These are phyloP conservation scores for Bocquillonia castaneifolia DNA, from an alignment of 441 rosid genomes.

Conservation along the genomic window DNA sequence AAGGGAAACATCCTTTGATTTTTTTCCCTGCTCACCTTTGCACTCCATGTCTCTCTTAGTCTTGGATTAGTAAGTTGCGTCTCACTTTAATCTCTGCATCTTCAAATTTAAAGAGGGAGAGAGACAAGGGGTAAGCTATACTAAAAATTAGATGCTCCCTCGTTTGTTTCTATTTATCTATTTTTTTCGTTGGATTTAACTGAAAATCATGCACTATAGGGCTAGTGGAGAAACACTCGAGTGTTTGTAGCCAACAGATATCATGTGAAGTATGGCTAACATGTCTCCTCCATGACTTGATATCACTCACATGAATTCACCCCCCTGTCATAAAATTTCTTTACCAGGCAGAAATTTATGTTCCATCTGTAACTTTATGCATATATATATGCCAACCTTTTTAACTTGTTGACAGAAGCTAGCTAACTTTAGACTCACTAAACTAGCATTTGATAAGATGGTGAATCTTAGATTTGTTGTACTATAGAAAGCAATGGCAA, in stretches of 20 bases:
- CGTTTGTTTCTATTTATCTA: neutral
- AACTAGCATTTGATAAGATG: neutral
- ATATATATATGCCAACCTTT: neutral
- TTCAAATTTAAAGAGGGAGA: slow-evolving; percentile 27
- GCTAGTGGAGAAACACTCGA: slow-evolving; percentile 25
- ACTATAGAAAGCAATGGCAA: neutral
- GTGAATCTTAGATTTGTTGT: slow-evolving; percentile 11
- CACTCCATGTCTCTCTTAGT: slow-evolving; percentile 29
- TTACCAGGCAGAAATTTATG: neutral
- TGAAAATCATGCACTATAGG: slow-evolving; percentile 1
- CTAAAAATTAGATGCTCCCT: neutral
- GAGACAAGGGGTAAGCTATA: neutral
- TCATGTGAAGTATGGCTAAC: slow-evolving; percentile 26
- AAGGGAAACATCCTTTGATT: slow-evolving; percentile 41
- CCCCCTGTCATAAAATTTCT: neutral
- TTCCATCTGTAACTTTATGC: no score
- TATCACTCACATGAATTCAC: slow-evolving; percentile 21
- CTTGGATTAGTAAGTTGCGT: neutral
- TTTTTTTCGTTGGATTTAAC: neutral
- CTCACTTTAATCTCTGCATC: slow-evolving; percentile 15
- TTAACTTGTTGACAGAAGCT: neutral
- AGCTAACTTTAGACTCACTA: neutral
- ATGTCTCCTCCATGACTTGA: slow-evolving; percentile 33
- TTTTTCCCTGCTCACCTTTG: slow-evolving; percentile 19
- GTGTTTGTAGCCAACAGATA: slow-evolving; percentile 18